Percentiles rank a stretch among this genome's conserved stretches.
phyloP scores from a whole-genome alignment of 2,329 filamentous ascomycete species.

The Colletotrichum lupini region DNA sequence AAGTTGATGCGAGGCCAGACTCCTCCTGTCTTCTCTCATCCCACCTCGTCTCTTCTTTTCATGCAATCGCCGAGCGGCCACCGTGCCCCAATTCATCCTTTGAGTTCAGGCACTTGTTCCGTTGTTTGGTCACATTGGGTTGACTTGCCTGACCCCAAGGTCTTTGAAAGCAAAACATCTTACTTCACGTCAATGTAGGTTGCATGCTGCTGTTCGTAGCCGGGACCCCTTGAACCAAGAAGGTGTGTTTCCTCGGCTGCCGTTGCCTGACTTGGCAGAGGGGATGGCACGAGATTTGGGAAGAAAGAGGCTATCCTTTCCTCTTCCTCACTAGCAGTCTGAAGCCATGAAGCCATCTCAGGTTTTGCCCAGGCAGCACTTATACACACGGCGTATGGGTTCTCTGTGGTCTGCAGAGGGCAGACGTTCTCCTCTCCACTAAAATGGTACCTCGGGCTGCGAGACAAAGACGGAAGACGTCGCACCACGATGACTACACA shows the following conservation, averaged over 20 bases:
- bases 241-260: not conserved
- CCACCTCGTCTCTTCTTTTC: constrained; percentile 30
- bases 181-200: not conserved
- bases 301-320: not conserved
- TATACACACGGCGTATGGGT: constrained; percentile 7
- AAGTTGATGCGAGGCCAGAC: not conserved
- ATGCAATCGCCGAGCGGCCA: constrained; percentile 19
- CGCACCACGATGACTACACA: constrained; percentile 16
- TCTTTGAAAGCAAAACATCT: not conserved
- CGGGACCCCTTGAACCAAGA: not conserved
- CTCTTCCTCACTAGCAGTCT: not conserved
- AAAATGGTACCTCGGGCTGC: not conserved
- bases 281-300: not conserved
- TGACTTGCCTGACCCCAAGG: not conserved
- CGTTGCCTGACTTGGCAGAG: not conserved
- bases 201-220: constrained; percentile 6
- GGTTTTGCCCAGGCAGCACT: constrained; percentile 10
- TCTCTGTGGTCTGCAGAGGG: not conserved
- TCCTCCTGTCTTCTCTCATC: constrained; percentile 7
- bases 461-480: constrained; percentile 19
- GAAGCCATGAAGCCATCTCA: not conserved
- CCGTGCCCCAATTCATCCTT: constrained; percentile 20
- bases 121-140: not conserved
- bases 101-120: constrained; percentile 26
- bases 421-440: constrained; percentile 16